These are phyloP conservation scores for Sphagnum tenellum DNA, from an alignment of 225 moss, liverwort and hornwort genomes.

Conservation along the genomic window DNA sequence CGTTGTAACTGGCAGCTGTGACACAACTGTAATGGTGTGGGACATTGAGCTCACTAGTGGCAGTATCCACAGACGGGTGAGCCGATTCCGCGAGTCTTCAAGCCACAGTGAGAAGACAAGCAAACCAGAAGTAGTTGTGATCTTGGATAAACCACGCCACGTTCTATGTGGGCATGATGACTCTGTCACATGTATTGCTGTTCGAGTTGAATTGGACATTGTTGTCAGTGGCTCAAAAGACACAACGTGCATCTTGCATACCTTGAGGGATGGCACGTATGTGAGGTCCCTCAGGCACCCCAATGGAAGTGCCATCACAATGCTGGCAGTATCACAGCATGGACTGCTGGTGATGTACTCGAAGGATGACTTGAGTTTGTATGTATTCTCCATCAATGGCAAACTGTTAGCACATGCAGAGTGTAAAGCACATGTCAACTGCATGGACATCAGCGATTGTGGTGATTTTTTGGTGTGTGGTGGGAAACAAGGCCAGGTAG, in stretches of 20 bases:
- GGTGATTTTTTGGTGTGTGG: constrained; percentile 33
- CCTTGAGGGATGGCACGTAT: constrained; percentile 21
- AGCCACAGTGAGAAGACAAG: constrained; percentile 13
- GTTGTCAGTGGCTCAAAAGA: constrained; percentile 38
- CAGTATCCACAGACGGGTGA: constrained; percentile 5
- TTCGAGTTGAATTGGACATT: constrained; percentile 33
- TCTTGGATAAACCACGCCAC: constrained; percentile 30
- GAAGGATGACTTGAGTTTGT: constrained; percentile 25
- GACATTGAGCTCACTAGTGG: constrained; percentile 21
- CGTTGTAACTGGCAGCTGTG: constrained; percentile 33
- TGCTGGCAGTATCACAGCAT: constrained; percentile 25
- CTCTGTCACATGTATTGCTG: constrained; percentile 30
- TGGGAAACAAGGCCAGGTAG: constrained; percentile 27
- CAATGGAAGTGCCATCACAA: constrained; percentile 19
- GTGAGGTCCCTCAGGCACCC: constrained; percentile 33
- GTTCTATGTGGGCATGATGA: constrained; percentile 39
- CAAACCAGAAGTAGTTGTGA: constrained; percentile 23
- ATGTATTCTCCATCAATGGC: constrained; percentile 30
- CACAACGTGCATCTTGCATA: constrained; percentile 32
- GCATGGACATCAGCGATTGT: constrained; percentile 31
- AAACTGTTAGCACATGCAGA: constrained; percentile 23
- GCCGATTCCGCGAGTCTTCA: constrained; percentile 4
- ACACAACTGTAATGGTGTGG: constrained; percentile 45
- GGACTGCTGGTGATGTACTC: constrained; percentile 25
- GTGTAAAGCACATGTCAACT: constrained; percentile 24